Evolutionary conservation across 192 early-diverging fungal genomes (phyloP), one percentile per base, ranked within the genome.

Genomic region (Phlyctochytrium arcticum): DNA sequence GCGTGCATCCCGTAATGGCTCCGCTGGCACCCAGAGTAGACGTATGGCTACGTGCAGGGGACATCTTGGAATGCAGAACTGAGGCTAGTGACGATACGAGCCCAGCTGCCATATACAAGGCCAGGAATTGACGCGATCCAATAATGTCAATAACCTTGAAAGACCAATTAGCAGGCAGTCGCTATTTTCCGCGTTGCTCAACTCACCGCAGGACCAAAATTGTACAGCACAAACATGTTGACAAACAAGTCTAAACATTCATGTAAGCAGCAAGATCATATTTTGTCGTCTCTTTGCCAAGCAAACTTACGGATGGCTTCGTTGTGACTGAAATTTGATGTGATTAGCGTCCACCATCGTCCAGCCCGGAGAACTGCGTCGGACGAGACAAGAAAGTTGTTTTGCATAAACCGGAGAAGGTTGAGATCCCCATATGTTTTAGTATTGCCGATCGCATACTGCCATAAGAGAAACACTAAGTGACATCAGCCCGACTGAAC

Each of bases 141-240:
- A 74, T 27, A 26, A 74, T 68, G 4, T 32, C 36, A 50, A 74
- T 65, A 4, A 55, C 68, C 68, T 68, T 24, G 33, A 60, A 7
- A 9, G 2, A 2, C 29, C 34, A 27, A 30, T 26, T 15, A 7
- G 27, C 12, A 51, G 49, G 2, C 49, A 51, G 12, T 12, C 19
- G n/a, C n/a, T n/a, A n/a, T n/a, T n/a, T n/a, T n/a, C 26, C 24
- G 49, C 26, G 26, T 2, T 32, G 34, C n/a, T n/a, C 3, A 24
- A 23, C 62, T 33, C 55, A 71, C 70, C n/a, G 59, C 36, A 21
- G 54, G 39, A 4, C 53, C 71, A 51, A 78, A 78, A n/a, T 39
- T 53, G 56, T 73, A 56, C 12, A 78, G 48, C n/a, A 74, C 76
- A 49, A 71, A 68, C 76, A 78, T 78, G 67, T 78, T 78, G 19